phyloP scores from a whole-genome alignment of 2,329 filamentous ascomycete genomes.

The Paracamarosporium sp. region DNA sequence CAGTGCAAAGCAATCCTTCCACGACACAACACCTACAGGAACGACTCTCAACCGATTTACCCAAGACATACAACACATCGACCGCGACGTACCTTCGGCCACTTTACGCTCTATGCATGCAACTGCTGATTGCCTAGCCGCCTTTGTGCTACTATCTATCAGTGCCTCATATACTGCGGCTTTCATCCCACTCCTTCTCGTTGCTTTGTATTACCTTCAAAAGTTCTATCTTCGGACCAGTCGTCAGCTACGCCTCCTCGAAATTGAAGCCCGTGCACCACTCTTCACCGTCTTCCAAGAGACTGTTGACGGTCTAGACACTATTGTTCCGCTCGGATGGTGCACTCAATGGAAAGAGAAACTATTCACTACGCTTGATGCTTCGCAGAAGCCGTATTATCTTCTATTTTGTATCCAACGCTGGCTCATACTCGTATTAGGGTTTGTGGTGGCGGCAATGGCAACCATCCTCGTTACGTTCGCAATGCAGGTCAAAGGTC shows the following conservation, averaged over 20 bases:
- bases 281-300: slow-evolving; percentile 59
- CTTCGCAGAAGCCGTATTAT: slow-evolving; percentile 49
- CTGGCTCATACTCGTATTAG: slow-evolving; percentile 39
- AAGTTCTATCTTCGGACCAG: slow-evolving; percentile 52
- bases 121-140: background rate
- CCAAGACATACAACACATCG: slow-evolving; percentile 17
- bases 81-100: slow-evolving; percentile 10
- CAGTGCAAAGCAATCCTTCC: slow-evolving; percentile 8
- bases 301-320: slow-evolving; percentile 52
- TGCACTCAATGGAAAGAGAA: slow-evolving; percentile 6
- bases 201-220: slow-evolving; percentile 47
- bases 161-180: slow-evolving; percentile 6
- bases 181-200: slow-evolving; percentile 42
- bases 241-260: slow-evolving; percentile 55
- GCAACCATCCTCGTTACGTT: slow-evolving; percentile 42
- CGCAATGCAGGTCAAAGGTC: slow-evolving; percentile 33
- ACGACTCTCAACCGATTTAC: slow-evolving; percentile 14
- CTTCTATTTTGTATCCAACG: slow-evolving; percentile 43
- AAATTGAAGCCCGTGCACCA: slow-evolving; percentile 56
- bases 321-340: slow-evolving; percentile 58
- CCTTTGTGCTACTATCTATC: background rate
- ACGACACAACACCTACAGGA: background rate
- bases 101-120: slow-evolving; percentile 1
- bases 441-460: slow-evolving; percentile 40
- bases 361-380: slow-evolving; percentile 31